Conservation (phyloP, 305 asterid genomes). For the Fraxinus baroniana region DNA sequence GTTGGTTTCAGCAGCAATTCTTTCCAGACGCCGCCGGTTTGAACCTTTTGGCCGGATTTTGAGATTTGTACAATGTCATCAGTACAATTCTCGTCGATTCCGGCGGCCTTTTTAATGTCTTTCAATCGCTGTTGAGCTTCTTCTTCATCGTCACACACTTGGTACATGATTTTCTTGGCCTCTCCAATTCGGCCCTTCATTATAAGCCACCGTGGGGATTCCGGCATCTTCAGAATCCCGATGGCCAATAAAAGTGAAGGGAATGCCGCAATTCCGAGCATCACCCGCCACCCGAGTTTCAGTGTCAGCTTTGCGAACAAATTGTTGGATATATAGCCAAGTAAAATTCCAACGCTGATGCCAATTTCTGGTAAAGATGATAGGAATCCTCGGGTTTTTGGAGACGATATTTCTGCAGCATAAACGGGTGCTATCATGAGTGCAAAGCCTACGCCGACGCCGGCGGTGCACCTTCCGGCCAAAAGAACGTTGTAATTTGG, state of each 20-base stretch:
- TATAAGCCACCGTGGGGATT: conserved; percentile 80
- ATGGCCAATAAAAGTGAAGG: conserved; percentile 59
- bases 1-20: conserved; percentile 51
- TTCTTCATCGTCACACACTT: conserved; percentile 37
- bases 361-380: conserved; percentile 72
- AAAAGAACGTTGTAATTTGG: conserved; percentile 55
- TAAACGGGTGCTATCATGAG: conserved; percentile 86
- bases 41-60: neutral
- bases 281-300: conserved; percentile 61
- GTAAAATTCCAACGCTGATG: conserved; percentile 58
- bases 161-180: conserved; percentile 45
- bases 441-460: conserved; percentile 77
- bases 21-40: conserved; percentile 43
- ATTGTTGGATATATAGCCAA: conserved; percentile 62
- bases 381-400: conserved; percentile 55
- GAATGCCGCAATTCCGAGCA: conserved; percentile 73
- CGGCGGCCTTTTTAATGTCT: conserved; percentile 50
- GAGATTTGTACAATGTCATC: conserved; percentile 38
- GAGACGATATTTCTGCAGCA: conserved; percentile 69
- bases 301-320: conserved; percentile 37
- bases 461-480: conserved; percentile 61
- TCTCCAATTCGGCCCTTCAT: conserved; percentile 58
- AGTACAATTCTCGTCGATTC: conserved; percentile 41
- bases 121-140: conserved; percentile 53
- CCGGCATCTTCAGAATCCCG: conserved; percentile 67